Conservation (phyloP, 805 yeast genomes). For the Lipomyces yamanashiensis region DNA sequence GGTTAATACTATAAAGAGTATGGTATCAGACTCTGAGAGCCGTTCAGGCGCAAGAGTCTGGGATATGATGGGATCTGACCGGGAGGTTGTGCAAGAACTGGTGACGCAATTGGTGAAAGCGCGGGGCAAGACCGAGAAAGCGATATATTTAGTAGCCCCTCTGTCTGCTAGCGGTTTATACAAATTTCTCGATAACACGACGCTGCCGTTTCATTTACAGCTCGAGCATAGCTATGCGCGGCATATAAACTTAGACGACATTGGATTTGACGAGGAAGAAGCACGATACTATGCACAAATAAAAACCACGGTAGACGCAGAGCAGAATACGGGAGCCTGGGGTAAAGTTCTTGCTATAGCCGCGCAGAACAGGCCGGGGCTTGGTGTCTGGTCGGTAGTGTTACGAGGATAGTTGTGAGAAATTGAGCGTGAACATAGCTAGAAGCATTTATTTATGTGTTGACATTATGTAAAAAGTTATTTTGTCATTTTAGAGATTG, state of each 20-base stretch:
- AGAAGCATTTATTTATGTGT: not conserved
- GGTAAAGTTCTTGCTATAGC: slow-evolving; percentile 3
- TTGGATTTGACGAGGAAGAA: slow-evolving; percentile 26
- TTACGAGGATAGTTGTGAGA: slow-evolving; percentile 1
- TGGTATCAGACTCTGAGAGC: not conserved
- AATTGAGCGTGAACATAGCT: not conserved
- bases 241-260: slow-evolving; percentile 36
- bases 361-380: slow-evolving; percentile 33
- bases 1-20: slow-evolving; percentile 11
- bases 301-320: not conserved
- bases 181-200: slow-evolving; percentile 7
- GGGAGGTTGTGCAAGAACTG: slow-evolving; percentile 40
- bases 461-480: too few relatives aligned
- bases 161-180: slow-evolving; percentile 33
- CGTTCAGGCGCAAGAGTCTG: slow-evolving; percentile 40
- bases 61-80: slow-evolving; percentile 59
- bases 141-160: slow-evolving; percentile 44
- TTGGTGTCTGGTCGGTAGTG: slow-evolving; percentile 33
- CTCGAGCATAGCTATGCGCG: slow-evolving; percentile 22
- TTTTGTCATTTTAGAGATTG: too few relatives aligned
- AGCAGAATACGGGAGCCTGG: slow-evolving; percentile 9
- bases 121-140: slow-evolving; percentile 4
- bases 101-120: slow-evolving; percentile 30
- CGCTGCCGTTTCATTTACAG: slow-evolving; percentile 10
- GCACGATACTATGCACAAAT: slow-evolving; percentile 5